A percentile compares a stretch with the other conserved stretches of the same genome.
Conservation (phyloP, 2,329 filamentous ascomycete species). For the Zasmidium citrigriseum region DNA sequence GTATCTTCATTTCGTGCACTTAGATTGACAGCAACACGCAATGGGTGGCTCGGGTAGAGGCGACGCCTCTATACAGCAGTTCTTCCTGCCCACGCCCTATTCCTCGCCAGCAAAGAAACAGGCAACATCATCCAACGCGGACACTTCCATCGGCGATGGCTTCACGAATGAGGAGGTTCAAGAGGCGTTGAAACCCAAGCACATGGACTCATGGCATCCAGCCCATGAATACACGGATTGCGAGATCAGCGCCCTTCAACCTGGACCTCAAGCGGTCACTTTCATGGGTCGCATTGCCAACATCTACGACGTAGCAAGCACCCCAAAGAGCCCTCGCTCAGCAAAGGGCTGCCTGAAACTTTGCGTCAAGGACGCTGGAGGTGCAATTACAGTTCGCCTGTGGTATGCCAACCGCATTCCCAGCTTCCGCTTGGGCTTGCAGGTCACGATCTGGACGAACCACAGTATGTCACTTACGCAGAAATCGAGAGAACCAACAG, state of each 20-base stretch:
- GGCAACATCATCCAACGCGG: conserved; percentile 6
- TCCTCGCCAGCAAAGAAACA: conserved; percentile 25
- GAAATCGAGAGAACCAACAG: background rate
- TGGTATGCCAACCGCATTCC: conserved; percentile 51
- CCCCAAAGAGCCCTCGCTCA: conserved; percentile 44
- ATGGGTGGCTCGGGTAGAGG: conserved; percentile 16
- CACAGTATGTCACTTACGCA: conserved; percentile 39
- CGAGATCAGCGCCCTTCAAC: conserved; percentile 50
- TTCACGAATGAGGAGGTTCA: conserved; percentile 53
- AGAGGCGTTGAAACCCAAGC: conserved; percentile 25
- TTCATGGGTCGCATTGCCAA: conserved; percentile 61
- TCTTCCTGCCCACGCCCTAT: conserved; percentile 38
- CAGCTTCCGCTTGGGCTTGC: conserved; percentile 52
- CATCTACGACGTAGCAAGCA: conserved; percentile 48
- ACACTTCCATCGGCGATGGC: conserved; percentile 47
- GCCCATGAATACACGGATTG: conserved; percentile 47
- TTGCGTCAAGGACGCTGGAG: conserved; percentile 58
- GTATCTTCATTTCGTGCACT: background rate
- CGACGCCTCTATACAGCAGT: conserved; percentile 43
- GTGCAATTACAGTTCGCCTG: conserved; percentile 56
- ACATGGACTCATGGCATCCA: conserved; percentile 48
- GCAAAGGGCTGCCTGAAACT: conserved; percentile 56
- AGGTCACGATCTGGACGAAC: conserved; percentile 59
- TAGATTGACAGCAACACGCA: background rate
- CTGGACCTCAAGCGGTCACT: conserved; percentile 52